Base-by-base conservation (phyloP, 805 yeast species). In the Ogataea saltuana region DNA sequence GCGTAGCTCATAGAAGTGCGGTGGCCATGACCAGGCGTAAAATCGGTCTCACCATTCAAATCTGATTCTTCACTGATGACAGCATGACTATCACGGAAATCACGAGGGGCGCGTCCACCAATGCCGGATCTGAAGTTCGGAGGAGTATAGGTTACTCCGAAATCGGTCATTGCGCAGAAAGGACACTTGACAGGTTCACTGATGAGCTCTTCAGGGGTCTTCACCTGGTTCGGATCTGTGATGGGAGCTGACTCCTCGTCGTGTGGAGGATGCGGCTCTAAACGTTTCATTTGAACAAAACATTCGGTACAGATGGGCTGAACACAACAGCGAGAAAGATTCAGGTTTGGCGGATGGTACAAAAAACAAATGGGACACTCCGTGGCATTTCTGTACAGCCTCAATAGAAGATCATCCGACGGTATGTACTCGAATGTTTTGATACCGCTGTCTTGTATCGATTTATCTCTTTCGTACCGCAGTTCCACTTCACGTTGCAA, bases 311-410 rank as follows among this genome's bases (percentile, higher is more conserved):
- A 93, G 16, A 91, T 89, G 1, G 95, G 90, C 62, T 91, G 98
- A 38, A 78, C 76, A 63, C 99, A 91, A 64, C 99, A 91, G 33
- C 95, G 73, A 7, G 96, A 83, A 41, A 75, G 63, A 66, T 93
- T 93, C 48, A 90, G 64, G 54, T 80, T 77, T 20, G 76, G 72
- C 1, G 98, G 97, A 64, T 83, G 89, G 59, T 76, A 87, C 8
- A 93, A 72, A 61, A 91, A 91, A 60, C 99, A 91, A 51, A 91
- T 91, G 8, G 99, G 98, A 61, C 99, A 91, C 57, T 93, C 99
- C 22, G 74, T 66, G 3, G 88, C 80, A 44, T 78, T 68, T 41
- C 79, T 68, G 67, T 91, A 91, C 16, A 91, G 66, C 42, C 72
- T 64, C 37, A 83, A 65, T 43, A 80, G 71, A 43, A 84, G 64